Base-by-base conservation (phyloP, 371 early-diverging fungal species). In the Gilbertella persicaria region DNA sequence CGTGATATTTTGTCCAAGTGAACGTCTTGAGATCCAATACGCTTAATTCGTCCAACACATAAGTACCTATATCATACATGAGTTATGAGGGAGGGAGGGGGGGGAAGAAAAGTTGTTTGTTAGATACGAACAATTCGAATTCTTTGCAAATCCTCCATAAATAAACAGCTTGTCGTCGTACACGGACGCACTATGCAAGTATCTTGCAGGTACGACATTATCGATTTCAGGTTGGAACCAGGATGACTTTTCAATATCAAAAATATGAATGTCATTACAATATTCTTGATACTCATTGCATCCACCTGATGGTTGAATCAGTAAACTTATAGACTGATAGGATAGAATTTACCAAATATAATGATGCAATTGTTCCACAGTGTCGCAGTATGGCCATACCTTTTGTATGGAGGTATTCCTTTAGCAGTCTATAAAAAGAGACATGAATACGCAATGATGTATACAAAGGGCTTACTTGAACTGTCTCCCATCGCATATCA, bases 61-160 rank as follows among this genome's bases (percentile, higher is more conserved):
- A 52, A 2, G 52, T 52, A 6, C 52, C 52, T 52, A 43, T 4
- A 5, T 17, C 9, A 45, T n/a, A n/a, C n/a, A n/a, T n/a, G n/a
- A n/a, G n/a, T n/a, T n/a, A n/a, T n/a, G n/a, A n/a, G n/a, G n/a
- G n/a, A n/a, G n/a, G n/a, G n/a, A n/a, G n/a, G n/a, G n/a, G n/a
- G n/a, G n/a, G n/a, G n/a, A n/a, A n/a, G n/a, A n/a, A n/a, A n/a
- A n/a, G n/a, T n/a, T n/a, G n/a, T n/a, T n/a, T n/a, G n/a, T n/a
- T n/a, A n/a, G 8, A 37, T 53, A n/a, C 68, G 61, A 76, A 75
- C 83, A 77, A 36, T 83, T 81, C 49, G 82, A 62, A 45, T 72
- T 75, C 52, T 77, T 77, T 30, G 80, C 78, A 47, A 84, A 75
- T 33, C 86, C 86, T 26, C 86, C 86, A 48, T 82, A 86, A 41